A percentile compares a stretch with the other conserved stretches of the same genome.
Conservation (phyloP, 306 rosid species). For the Dalbergia cultrata region DNA sequence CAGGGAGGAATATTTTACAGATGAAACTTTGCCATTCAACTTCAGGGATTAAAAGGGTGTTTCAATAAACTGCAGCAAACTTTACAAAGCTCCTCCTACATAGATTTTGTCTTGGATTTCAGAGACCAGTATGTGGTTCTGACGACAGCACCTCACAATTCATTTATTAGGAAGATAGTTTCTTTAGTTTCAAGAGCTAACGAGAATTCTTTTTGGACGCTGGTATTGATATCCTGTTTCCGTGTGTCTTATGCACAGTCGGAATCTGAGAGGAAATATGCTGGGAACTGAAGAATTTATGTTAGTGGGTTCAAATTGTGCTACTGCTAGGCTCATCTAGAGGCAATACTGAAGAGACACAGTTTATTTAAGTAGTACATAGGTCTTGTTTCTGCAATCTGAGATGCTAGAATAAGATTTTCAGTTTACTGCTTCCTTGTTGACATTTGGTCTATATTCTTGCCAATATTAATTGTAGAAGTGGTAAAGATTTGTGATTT, state of each 20-base stretch:
- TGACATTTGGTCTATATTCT: slow-evolving; percentile 8
- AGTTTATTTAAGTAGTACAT: slow-evolving; percentile 13
- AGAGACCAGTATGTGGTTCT: slow-evolving; percentile 15
- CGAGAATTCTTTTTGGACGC: slow-evolving; percentile 15
- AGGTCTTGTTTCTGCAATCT: slow-evolving; percentile 14
- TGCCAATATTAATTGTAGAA: slow-evolving; percentile 25
- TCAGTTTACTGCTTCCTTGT: slow-evolving; percentile 16
- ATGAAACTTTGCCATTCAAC: slow-evolving; percentile 67
- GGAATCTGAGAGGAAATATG: slow-evolving; percentile 25
- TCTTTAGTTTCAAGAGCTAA: slow-evolving; percentile 6
- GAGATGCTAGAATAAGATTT: slow-evolving; percentile 8
- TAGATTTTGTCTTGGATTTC: slow-evolving; percentile 35
- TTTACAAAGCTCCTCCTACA: background rate
- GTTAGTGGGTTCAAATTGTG: slow-evolving; percentile 20
- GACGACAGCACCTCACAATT: slow-evolving; percentile 12
- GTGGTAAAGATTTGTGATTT: background rate
- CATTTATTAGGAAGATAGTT: slow-evolving; percentile 24
- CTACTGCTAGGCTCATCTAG: background rate
- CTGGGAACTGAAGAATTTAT: slow-evolving; percentile 23
- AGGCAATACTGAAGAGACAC: slow-evolving; percentile 33
- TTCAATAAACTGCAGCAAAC: slow-evolving; percentile 17
- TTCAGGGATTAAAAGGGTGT: slow-evolving; percentile 64
- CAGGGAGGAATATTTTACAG: slow-evolving; percentile 79
- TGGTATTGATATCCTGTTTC: slow-evolving; percentile 19
- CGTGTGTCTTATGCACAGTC: slow-evolving; percentile 19